These are phyloP conservation scores for Castanospermum australe DNA, from an alignment of 306 rosid genomes.

Conservation along the genomic window DNA sequence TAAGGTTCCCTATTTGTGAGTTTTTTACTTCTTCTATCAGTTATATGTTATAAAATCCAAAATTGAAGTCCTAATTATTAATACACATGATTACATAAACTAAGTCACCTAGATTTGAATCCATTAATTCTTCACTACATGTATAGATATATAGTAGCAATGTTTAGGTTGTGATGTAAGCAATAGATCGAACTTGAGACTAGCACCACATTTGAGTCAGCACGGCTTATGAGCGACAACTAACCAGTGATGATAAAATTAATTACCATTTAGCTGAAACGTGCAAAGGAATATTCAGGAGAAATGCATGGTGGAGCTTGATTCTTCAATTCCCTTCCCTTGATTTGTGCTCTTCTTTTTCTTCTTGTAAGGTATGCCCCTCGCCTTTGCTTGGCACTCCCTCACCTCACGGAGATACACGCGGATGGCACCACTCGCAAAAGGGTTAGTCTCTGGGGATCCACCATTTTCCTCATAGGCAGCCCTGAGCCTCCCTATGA, in stretches of 20 bases:
- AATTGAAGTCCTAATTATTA: background rate
- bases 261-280: constrained; percentile 41
- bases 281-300: constrained; percentile 40
- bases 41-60: background rate
- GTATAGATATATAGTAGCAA: background rate
- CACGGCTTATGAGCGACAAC: background rate
- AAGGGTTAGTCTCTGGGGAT: constrained; percentile 71
- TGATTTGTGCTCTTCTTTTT: constrained; percentile 67
- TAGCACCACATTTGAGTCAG: background rate
- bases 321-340: constrained; percentile 41
- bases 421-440: constrained; percentile 78
- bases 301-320: constrained; percentile 47
- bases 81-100: background rate
- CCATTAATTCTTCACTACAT: background rate
- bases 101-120: background rate
- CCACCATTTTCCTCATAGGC: constrained; percentile 99
- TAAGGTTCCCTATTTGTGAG: background rate
- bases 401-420: constrained; percentile 85
- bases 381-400: constrained; percentile 91
- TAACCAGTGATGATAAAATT: background rate
- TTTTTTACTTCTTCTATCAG: background rate
- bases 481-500: constrained; percentile 89
- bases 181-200: background rate
- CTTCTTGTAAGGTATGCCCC: constrained; percentile 96
- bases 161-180: background rate